Evolutionary conservation across 345 rosid species (phyloP).

Genomic region (Atalantia buxifolia): DNA sequence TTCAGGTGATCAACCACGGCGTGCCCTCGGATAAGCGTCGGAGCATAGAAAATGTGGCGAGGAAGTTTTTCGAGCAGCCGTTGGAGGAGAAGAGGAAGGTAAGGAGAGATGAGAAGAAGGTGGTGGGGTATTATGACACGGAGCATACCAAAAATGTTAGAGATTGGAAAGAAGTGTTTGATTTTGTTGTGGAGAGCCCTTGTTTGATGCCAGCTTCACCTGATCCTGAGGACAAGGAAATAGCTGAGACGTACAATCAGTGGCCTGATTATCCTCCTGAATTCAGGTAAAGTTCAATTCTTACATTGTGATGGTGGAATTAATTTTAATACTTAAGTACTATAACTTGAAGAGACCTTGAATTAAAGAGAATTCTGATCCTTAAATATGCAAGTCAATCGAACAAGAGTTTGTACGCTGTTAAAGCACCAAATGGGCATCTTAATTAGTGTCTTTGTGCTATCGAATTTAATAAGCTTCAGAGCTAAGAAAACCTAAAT

Average conservation of each 20-base stretch:
- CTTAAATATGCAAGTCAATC: too few relatives aligned
- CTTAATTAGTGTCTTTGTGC: too few relatives aligned
- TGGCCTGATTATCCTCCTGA: constrained; percentile 26
- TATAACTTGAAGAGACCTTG: too few relatives aligned
- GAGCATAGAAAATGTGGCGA: constrained; percentile 19
- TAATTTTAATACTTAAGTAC: too few relatives aligned
- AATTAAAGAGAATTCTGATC: too few relatives aligned
- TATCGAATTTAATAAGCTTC: too few relatives aligned
- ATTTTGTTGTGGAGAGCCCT: constrained; percentile 22
- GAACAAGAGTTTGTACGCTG: too few relatives aligned
- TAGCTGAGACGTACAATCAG: neutral
- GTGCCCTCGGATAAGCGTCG: constrained; percentile 22
- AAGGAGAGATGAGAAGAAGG: constrained; percentile 24
- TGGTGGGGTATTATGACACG: constrained; percentile 33
- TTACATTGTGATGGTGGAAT: neutral
- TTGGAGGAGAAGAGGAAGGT: constrained; percentile 39
- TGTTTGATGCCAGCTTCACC: constrained; percentile 23
- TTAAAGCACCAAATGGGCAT: too few relatives aligned
- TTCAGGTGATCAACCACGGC: constrained; percentile 51
- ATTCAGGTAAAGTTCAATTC: neutral
- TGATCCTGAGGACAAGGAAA: constrained; percentile 18
- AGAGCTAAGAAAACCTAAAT: too few relatives aligned
- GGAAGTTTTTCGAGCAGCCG: constrained; percentile 25
- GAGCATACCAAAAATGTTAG: constrained; percentile 54
- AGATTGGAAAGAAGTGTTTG: constrained; percentile 56